Base-by-base conservation (phyloP, 1,139 yeast species). In the Hansenula sp. region DNA sequence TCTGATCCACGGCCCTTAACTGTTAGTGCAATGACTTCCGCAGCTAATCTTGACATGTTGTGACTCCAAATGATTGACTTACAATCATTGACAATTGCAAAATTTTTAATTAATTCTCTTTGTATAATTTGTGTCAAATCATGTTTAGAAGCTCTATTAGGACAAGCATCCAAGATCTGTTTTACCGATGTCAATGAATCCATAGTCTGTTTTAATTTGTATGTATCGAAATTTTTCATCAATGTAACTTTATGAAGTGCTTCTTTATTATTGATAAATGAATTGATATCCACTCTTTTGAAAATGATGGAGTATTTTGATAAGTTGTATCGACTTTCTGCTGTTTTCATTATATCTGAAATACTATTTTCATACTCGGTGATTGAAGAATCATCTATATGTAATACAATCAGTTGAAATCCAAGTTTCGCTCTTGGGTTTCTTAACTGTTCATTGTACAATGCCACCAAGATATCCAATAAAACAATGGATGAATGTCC, bases 1-100 rank as follows among this genome's bases (percentile, higher is more conserved):
- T 72, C 73, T 2, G 83, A 70, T 0, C 97, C 97, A 46, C 96
- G 73, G 9, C 98, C 98, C 53, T 84, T 86, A n/a, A 90, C 90
- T 0, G 96, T 82, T 43, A 84, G 65, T 0, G 95, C 74, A 26
- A 92, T 69, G 20, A 87, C 79, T 44, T 81, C 81, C 51, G 84
- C 88, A 2, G 97, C 96, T 14, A 90, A 59, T 39, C 82, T 72
- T 1, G 96, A 85, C 90, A 87, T 86, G 17, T 87, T 79, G 55
- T 84, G 86, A 1, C 94, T 88, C 64, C 78, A 81, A 3, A 88
- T 46, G 1, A 89, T 66, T 5, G 85, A 75, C 17, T 73, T 69
- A 45, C 82, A 77, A 0, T 62, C 59, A 26, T 68, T 62, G 14
- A 64, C 59, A 14, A 53, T 52, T 0, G 90, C 86, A 18, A 73